A percentile compares a stretch with the other conserved stretches of the same genome.
Evolutionary conservation across 2,329 filamentous ascomycete species (phyloP).

Genomic region (Fusarium pseudonygamai): DNA sequence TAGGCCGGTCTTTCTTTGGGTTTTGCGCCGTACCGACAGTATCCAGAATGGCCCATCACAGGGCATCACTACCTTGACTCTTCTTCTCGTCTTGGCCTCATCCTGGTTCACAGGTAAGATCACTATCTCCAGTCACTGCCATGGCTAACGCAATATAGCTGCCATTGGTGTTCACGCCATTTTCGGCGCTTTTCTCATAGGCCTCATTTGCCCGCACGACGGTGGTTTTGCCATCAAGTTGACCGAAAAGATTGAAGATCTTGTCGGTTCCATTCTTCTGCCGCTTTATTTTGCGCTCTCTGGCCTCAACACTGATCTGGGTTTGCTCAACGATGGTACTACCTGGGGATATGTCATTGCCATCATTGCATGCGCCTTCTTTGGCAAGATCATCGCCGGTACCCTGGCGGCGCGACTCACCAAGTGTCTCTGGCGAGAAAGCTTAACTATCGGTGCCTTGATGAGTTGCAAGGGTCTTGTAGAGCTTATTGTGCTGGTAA

Average conservation of each 20-base stretch:
- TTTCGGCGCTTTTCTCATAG: slow-evolving; percentile 91
- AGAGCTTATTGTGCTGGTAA: slow-evolving; percentile 90
- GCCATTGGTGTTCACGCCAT: slow-evolving; percentile 95
- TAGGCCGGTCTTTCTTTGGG: slow-evolving; percentile 77
- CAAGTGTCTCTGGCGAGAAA: slow-evolving; percentile 89
- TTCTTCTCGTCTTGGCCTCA: slow-evolving; percentile 80
- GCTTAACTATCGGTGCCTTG: slow-evolving; percentile 83
- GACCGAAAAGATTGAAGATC: slow-evolving; percentile 93
- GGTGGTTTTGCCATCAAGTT: slow-evolving; percentile 90
- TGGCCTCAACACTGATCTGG: slow-evolving; percentile 87
- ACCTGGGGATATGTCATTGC: slow-evolving; percentile 92
- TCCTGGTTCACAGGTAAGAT: slow-evolving; percentile 78
- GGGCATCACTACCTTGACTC: slow-evolving; percentile 81
- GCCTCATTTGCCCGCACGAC: slow-evolving; percentile 89
- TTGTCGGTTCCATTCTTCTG: slow-evolving; percentile 83
- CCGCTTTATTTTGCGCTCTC: slow-evolving; percentile 95
- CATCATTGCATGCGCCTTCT: slow-evolving; percentile 82
- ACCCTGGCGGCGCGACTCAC: slow-evolving; percentile 75
- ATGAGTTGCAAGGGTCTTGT: slow-evolving; percentile 99
- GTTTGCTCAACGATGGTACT: slow-evolving; percentile 80
- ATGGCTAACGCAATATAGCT: slow-evolving; percentile 9
- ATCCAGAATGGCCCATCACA: slow-evolving; percentile 91
- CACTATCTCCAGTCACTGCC: rapidly evolving
- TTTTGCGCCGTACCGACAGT: slow-evolving; percentile 77
- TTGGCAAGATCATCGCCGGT: slow-evolving; percentile 85